Evolutionary conservation across 768 basidiomycete genomes (phyloP), one percentile per base, ranked within the genome.

Genomic region (Aureoboletus auriporus): DNA sequence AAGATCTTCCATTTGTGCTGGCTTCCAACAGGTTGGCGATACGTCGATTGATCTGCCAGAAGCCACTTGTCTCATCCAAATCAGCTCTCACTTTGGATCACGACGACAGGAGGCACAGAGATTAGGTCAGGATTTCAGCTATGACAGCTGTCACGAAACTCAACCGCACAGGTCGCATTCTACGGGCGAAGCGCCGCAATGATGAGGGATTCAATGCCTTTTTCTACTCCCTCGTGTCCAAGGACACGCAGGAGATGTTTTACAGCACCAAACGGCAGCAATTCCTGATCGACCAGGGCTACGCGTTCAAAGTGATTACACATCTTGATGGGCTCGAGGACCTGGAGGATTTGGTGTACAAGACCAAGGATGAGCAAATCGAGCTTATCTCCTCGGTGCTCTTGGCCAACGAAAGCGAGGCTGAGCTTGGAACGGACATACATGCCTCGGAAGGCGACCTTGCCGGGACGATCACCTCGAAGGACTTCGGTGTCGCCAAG

Each of bases 191-290:
- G 68, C 81, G 96, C 50, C 79, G 96, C 54, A 99, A 99, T 62
- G 96, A 99, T 61, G 96, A 98, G 70, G 96, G 96, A 1, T 99
- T 99, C 74, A 99, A 99, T 55, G 96, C 96, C 20, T 99, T 98
- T 73, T 99, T 99, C 71, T 99, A 99, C 68, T 97, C 96, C 29
- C 82, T 99, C 7, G 96, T 99, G 30, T 97, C 94, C 23, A 96
- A 96, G 69, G 95, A 97, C 70, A 99, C 95, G 5, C 93, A 96
- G 62, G 96, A 98, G 71, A 98, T 98, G 93, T 99, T 86, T 70
- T 99, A 97, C 76, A 94, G 91, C 65, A 95, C 96, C 4, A 99
- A 99, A 71, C 84, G 96, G 13, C 96, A 98, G 63, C 93, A 97
- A 62, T 99, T 99, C 72, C 73, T 99, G 57, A 95, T 99, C 61